Conservation (phyloP, 441 rosid species). For the Francoa sonchifolia region DNA sequence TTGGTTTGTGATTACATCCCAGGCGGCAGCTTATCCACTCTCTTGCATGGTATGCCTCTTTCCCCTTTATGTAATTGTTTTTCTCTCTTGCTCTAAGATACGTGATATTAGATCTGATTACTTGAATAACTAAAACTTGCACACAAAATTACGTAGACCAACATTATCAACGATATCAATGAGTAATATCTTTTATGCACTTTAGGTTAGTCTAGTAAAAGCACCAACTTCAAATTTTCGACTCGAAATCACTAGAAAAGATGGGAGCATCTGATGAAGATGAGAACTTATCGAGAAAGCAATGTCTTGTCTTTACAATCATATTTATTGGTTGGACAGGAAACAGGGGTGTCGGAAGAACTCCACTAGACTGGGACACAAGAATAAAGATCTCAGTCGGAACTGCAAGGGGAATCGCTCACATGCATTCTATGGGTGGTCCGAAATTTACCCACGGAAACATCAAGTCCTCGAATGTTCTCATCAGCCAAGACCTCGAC, state of each 20-base stretch:
- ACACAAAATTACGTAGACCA: no score
- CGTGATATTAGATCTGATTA: background rate
- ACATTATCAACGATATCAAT: no score
- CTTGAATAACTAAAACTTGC: no score
- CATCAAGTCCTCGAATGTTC: slow-evolving; percentile 51
- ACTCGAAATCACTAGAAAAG: no score
- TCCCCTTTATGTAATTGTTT: slow-evolving; percentile 1
- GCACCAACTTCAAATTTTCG: no score
- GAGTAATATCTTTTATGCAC: no score
- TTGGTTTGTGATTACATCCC: slow-evolving; percentile 49
- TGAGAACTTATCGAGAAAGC: background rate
- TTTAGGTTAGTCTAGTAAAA: no score
- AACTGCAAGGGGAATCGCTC: slow-evolving; percentile 37
- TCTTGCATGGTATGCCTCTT: slow-evolving; percentile 43
- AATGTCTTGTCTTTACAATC: background rate
- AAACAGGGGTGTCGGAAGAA: slow-evolving; percentile 28
- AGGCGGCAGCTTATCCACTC: slow-evolving; percentile 46
- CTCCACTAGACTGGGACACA: slow-evolving; percentile 40
- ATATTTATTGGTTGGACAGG: slow-evolving; percentile 22
- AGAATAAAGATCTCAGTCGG: slow-evolving; percentile 37
- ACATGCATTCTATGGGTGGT: slow-evolving; percentile 34
- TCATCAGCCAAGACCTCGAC: slow-evolving; percentile 35
- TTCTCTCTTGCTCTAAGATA: background rate
- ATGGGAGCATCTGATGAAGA: no score
- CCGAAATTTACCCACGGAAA: slow-evolving; percentile 56